phyloP scores from a whole-genome alignment of 805 yeast species.

The Wickerhamiella dianesei region DNA sequence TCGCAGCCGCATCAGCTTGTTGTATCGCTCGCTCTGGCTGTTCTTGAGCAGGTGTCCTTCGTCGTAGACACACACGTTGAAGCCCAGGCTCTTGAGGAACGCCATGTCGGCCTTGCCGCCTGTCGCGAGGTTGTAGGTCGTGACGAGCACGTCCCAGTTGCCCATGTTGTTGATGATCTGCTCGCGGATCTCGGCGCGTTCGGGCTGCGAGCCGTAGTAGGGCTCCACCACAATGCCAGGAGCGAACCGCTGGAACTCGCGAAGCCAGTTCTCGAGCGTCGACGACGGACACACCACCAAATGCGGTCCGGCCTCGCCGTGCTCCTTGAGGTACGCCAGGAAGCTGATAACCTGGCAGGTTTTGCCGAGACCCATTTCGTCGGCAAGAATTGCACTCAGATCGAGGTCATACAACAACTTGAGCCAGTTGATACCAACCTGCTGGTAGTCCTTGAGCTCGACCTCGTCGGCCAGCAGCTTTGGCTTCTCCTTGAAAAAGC shows the following conservation, averaged over 20 bases:
- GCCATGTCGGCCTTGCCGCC: conserved; percentile 72
- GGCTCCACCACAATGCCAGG: conserved; percentile 75
- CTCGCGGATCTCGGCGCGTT: conserved; percentile 72
- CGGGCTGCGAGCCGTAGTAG: conserved; percentile 78
- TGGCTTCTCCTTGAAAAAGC: conserved; percentile 56
- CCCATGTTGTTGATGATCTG: conserved; percentile 41
- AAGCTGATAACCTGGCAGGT: conserved; percentile 94
- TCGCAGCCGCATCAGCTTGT: conserved; percentile 66
- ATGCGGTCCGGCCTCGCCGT: conserved; percentile 66
- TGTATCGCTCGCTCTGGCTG: conserved; percentile 74
- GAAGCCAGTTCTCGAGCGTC: conserved; percentile 91
- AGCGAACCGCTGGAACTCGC: conserved; percentile 84
- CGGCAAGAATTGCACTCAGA: conserved; percentile 88
- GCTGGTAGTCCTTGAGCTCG: conserved; percentile 76
- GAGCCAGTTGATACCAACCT: conserved; percentile 95
- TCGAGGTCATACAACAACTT: conserved; percentile 60
- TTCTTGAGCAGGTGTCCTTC: conserved; percentile 97
- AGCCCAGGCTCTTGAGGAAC: conserved; percentile 58
- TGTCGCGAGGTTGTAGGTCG: conserved; percentile 85
- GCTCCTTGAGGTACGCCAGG: conserved; percentile 66
- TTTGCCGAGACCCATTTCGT: conserved; percentile 95
- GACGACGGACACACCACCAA: conserved; percentile 92
- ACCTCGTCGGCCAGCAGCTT: conserved; percentile 45
- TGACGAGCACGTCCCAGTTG: conserved; percentile 74
- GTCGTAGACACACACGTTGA: conserved; percentile 85